Base-by-base conservation (phyloP, 257 asterid species). In the Thymus mandschuricus region DNA sequence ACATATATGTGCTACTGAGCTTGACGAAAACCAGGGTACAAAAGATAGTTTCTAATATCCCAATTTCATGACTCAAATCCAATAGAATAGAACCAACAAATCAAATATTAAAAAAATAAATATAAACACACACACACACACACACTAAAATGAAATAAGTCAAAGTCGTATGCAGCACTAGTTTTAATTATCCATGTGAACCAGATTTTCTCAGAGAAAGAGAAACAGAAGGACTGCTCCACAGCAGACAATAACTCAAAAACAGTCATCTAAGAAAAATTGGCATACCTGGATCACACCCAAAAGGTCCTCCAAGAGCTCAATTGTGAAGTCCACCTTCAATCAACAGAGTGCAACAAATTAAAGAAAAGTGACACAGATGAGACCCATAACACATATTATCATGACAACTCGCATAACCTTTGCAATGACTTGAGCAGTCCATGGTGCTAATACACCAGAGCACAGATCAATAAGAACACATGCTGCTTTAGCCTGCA, bases 401-500 rank as follows among this genome's bases (percentile, higher is more conserved):
- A 75, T 48, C 57, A 59, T 35, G 75, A 75, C 51, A 27, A 62
- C 34, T 46, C 62, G 51, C 61, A 75, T 63, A 67, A 90, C 99
- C 98, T 94, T 94, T 43, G 96, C 98, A 68, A 94, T 84, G 52
- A 94, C 90, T 86, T 89, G 99, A 81, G 93, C 84, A 74, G 86
- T 86, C 98, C 99, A 94, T 71, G 99, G 97, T 65, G 96, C 92
- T 66, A 94, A 69, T 52, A 94, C 96, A 68, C 93, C 86, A 78
- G 92, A 88, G 81, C 99, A 94, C 76, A 94, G 82, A 88, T 94
- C 99, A 75, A 94, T 86, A 64, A 94, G 96, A 76, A 94, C 86
- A 65, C 95, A 89, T 31, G 98, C 93, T 38, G 98, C 98, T 82
- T 86, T 94, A 72, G 95, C 95, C 98, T 94, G 92, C 80, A 76